These are phyloP conservation scores for Tillandsia fasciculata DNA, from an alignment of 176 grass and related monocot genomes.

Conservation along the genomic window DNA sequence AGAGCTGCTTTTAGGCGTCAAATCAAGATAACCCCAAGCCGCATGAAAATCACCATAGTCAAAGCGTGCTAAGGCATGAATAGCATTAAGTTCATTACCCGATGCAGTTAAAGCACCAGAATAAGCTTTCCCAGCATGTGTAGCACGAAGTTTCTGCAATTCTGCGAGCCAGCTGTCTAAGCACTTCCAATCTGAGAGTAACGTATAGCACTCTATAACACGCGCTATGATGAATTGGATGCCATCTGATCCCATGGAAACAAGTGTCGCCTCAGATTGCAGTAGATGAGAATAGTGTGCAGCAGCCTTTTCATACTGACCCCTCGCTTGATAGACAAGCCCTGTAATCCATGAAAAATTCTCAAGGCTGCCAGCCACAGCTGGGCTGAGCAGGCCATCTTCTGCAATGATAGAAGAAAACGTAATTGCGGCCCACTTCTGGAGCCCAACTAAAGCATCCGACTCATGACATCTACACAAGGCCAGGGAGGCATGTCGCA, in stretches of 20 bases:
- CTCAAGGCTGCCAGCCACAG: conserved; percentile 33
- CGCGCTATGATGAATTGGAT: conserved; percentile 87
- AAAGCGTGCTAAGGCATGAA: conserved; percentile 81
- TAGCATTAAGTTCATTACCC: conserved; percentile 87
- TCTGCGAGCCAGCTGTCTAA: conserved; percentile 88
- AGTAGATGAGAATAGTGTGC: conserved; percentile 84
- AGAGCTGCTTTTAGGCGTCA: conserved; percentile 77
- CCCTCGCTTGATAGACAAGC: conserved; percentile 75
- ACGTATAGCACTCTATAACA: conserved; percentile 86
- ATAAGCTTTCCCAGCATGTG: conserved; percentile 92
- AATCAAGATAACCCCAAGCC: conserved; percentile 87
- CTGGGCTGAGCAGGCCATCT: conserved; percentile 31
- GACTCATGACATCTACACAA: conserved; percentile 77
- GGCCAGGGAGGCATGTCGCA: conserved; percentile 76
- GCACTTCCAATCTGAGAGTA: conserved; percentile 92
- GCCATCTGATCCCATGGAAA: conserved; percentile 77
- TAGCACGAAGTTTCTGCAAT: conserved; percentile 78
- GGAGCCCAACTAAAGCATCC: conserved; percentile 76
- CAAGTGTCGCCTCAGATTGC: conserved; percentile 72
- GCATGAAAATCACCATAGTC: conserved; percentile 76
- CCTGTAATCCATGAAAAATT: conserved; percentile 89
- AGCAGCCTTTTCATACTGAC: conserved; percentile 87
- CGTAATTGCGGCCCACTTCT: conserved; percentile 57
- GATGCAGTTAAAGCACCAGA: conserved; percentile 83
- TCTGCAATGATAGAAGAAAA: conserved; percentile 67